Conservation (phyloP, 2,329 filamentous ascomycete genomes). For the Stemphylium vesicarium region DNA sequence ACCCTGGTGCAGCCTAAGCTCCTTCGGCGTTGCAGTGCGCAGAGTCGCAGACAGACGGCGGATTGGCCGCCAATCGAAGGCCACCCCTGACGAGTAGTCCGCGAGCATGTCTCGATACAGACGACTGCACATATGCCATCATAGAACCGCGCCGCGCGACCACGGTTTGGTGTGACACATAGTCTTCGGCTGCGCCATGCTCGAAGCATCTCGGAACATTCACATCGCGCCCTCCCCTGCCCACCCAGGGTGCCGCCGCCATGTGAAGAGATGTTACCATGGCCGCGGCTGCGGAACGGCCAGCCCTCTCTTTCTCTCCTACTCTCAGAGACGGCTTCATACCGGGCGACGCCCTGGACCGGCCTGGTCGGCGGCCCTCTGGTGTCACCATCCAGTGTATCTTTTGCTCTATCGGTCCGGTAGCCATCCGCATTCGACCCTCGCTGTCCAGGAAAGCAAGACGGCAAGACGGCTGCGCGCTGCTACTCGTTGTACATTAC, state of each 20-base stretch:
- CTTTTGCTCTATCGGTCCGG: slow-evolving; percentile 44
- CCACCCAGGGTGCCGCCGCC: neutral
- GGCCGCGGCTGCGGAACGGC: slow-evolving; percentile 52
- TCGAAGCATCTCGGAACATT: slow-evolving; percentile 32
- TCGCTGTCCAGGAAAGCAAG: slow-evolving; percentile 28
- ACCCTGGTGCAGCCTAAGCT: slow-evolving; percentile 18
- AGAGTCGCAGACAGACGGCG: slow-evolving; percentile 6
- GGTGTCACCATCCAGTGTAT: slow-evolving; percentile 42
- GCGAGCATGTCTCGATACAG: slow-evolving; percentile 19
- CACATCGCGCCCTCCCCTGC: slow-evolving; percentile 28
- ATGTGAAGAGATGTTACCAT: slow-evolving; percentile 47
- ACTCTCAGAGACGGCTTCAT: slow-evolving; percentile 26
- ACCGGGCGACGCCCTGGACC: slow-evolving; percentile 33
- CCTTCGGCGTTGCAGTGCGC: slow-evolving; percentile 14
- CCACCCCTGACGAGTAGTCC: neutral
- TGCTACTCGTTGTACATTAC: slow-evolving; percentile 37
- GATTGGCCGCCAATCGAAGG: slow-evolving; percentile 20
- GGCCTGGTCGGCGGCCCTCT: slow-evolving; percentile 32
- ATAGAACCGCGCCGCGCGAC: slow-evolving; percentile 19
- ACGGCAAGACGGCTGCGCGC: slow-evolving; percentile 35
- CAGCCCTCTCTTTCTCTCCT: slow-evolving; percentile 29
- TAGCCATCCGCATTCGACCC: slow-evolving; percentile 39
- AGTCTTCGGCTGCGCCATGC: slow-evolving; percentile 26
- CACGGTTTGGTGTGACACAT: slow-evolving; percentile 39
- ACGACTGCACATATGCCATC: slow-evolving; percentile 28